Evolutionary conservation across 129 eudicot species (phyloP), one percentile per base, ranked within the genome.

Genomic region (Saposhnikovia divaricata): DNA sequence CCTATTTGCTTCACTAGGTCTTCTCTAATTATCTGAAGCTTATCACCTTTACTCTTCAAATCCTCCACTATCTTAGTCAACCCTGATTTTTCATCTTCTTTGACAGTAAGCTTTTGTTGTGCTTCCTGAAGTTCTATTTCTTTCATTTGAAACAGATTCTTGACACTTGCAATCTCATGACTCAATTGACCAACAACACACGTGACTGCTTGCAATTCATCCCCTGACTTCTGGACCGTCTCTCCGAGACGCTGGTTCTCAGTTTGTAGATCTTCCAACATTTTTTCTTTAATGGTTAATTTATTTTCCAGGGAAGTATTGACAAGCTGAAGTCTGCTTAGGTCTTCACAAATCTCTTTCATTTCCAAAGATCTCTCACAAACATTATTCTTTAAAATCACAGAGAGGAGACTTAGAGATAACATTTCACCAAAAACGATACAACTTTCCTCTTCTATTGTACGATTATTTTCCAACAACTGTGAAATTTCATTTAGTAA

Each of bases 41-140:
- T 89, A 15, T 69, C 70, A 77, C 65, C 38, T 78, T 90, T 87
- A 42, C 78, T 82, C 77, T 75, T 85, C 80, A 90, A 12, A 85
- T 75, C 83, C 23, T 87, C 84, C 77, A 87, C 57, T n/a, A 55
- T 78, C 78, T 72, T 78, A 46, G 78, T 47, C 80, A 91, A 79
- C 79, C 82, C 88, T 38, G 50, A 59, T n/a, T 87, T 91, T 83
- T 89, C 89, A 38, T 80, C 78, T 59, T 87, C 96, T 27, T 61
- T 72, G 27, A 73, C 61, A 85, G 15, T 78, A 23, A 87, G 48
- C 74, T 84, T 78, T 75, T 80, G 61, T 76, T 83, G 88, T n/a
- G 92, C 88, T 89, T 83, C 91, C 69, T 78, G 82, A 69, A 87
- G 89, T 61, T 90, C 88, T 69, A 50, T 80, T 72, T 88, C 90